These are phyloP conservation scores for Nakaseomyces kungkrabaensis DNA, from an alignment of 1,139 yeast species.

Conservation along the genomic window DNA sequence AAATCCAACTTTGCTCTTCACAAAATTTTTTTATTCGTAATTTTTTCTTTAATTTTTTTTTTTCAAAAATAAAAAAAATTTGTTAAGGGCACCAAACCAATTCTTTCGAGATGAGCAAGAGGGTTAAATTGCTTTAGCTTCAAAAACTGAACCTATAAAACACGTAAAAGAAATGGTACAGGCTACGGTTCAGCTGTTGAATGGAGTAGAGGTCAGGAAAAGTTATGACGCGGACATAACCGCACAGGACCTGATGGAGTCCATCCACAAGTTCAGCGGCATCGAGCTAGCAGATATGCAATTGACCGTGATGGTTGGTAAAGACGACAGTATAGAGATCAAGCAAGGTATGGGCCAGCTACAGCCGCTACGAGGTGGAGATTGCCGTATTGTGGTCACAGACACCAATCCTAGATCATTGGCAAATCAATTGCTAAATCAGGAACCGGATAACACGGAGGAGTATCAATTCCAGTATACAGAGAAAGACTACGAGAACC, in stretches of 20 bases:
- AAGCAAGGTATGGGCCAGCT: not conserved
- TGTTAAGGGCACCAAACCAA: too few relatives aligned
- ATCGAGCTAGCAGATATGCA: constrained; percentile 1
- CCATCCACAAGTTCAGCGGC: not conserved
- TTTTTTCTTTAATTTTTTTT: too few relatives aligned
- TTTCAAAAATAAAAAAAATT: too few relatives aligned
- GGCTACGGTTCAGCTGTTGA: not conserved
- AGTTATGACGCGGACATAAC: not conserved
- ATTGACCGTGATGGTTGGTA: not conserved
- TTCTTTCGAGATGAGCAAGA: not conserved
- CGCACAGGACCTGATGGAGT: not conserved
- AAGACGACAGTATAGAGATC: not conserved
- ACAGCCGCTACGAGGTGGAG: not conserved
- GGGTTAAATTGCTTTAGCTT: not conserved
- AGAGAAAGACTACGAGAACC: constrained; percentile 53
- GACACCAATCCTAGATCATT: constrained; percentile 44
- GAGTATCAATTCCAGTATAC: constrained; percentile 39
- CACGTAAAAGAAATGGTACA: not conserved
- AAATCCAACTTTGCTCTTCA: too few relatives aligned
- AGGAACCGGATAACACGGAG: constrained; percentile 28
- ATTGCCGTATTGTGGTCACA: constrained; percentile 35
- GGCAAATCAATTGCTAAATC: constrained; percentile 33
- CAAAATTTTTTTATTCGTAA: too few relatives aligned
- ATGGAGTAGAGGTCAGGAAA: not conserved
- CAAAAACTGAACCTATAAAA: not conserved